These are phyloP conservation scores for Davidsoniella virescens DNA, from an alignment of 2,329 filamentous ascomycete genomes.

Conservation along the genomic window DNA sequence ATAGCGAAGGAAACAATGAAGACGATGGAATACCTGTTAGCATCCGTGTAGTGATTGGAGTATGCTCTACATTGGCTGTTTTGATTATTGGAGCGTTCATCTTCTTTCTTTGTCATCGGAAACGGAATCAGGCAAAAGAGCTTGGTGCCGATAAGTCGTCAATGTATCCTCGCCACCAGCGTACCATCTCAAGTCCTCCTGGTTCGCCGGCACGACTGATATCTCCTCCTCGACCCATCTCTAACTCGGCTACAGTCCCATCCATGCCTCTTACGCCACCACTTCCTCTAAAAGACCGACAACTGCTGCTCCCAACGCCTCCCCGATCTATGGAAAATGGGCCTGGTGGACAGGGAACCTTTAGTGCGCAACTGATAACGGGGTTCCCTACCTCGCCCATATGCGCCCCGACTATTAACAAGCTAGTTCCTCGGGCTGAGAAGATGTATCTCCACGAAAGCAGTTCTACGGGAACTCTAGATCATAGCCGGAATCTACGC, in stretches of 20 bases:
- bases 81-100: slow-evolving; percentile 3
- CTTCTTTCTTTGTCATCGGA: slow-evolving; percentile 5
- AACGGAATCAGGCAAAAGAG: not conserved
- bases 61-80: slow-evolving; percentile 7
- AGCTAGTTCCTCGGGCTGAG: slow-evolving; percentile 6
- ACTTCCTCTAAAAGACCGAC: slow-evolving; percentile 5
- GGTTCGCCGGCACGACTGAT: not conserved
- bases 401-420: slow-evolving; percentile 7
- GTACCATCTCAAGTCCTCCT: slow-evolving; percentile 2
- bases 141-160: not conserved
- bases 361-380: not conserved
- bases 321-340: slow-evolving; percentile 10
- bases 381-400: slow-evolving; percentile 8
- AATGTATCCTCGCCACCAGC: not conserved
- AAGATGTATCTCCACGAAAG: slow-evolving; percentile 1
- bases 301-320: slow-evolving; percentile 6
- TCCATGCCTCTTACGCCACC: slow-evolving; percentile 4
- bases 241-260: not conserved
- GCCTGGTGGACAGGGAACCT: slow-evolving; percentile 6
- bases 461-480: not conserved
- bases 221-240: slow-evolving; percentile 2
- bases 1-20: too few relatives aligned
- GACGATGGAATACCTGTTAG: not conserved
- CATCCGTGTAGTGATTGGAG: slow-evolving; percentile 8
- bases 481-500: not conserved